A percentile compares a stretch with the other conserved stretches of the same genome.
phyloP scores from a whole-genome alignment of 2,329 filamentous ascomycete genomes.

The Didymellaceae sp. region DNA sequence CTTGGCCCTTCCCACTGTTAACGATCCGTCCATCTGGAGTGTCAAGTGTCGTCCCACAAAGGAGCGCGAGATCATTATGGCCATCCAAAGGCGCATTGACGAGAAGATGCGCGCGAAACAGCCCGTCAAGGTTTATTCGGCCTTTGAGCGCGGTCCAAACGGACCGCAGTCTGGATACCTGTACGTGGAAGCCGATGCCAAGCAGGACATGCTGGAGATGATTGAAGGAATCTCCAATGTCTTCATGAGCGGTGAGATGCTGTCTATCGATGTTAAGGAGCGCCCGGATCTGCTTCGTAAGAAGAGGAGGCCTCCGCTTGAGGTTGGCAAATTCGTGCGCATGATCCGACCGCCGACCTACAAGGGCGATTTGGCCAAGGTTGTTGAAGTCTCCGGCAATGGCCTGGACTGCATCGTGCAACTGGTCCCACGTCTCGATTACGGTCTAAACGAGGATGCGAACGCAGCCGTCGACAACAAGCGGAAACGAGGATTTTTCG shows the following conservation, averaged over 20 bases:
- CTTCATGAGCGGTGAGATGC: constrained; percentile 85
- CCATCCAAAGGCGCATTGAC: constrained; percentile 86
- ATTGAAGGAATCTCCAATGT: constrained; percentile 87
- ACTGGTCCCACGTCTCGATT: constrained; percentile 89
- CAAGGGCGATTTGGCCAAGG: constrained; percentile 86
- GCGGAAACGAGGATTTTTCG: constrained; percentile 71
- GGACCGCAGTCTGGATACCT: constrained; percentile 91
- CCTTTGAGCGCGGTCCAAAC: constrained; percentile 80
- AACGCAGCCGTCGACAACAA: constrained; percentile 65
- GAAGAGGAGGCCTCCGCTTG: constrained; percentile 78
- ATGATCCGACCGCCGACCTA: constrained; percentile 82
- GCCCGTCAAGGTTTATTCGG: constrained; percentile 82
- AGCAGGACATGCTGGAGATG: constrained; percentile 83
- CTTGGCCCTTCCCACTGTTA: constrained; percentile 86
- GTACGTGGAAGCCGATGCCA: constrained; percentile 89
- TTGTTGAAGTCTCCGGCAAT: constrained; percentile 91
- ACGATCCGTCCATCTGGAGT: constrained; percentile 96
- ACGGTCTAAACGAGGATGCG: constrained; percentile 83
- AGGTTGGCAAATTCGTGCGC: constrained; percentile 90
- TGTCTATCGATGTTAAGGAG: constrained; percentile 92
- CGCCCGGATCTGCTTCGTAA: constrained; percentile 96
- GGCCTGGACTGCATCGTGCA: constrained; percentile 86
- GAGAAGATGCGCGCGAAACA: constrained; percentile 80
- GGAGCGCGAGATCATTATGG: constrained; percentile 87
- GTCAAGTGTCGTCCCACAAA: constrained; percentile 94